phyloP scores from a whole-genome alignment of 257 asterid genomes.

The Nicotiana knightiana region DNA sequence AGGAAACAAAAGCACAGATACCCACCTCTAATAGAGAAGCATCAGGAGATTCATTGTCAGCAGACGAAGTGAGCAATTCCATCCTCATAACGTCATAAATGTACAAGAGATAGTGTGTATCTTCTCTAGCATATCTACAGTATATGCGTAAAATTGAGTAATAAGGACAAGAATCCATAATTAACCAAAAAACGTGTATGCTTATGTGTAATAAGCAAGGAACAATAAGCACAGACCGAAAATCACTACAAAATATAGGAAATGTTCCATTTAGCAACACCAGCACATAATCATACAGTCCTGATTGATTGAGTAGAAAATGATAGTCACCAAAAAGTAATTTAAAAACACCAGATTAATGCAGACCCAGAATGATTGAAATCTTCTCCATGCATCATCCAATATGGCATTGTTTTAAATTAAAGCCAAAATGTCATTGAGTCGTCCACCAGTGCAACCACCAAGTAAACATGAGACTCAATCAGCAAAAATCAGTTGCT shows the following conservation, averaged over 20 bases:
- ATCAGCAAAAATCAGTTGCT: not conserved
- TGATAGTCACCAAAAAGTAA: not conserved
- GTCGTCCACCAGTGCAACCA: not conserved
- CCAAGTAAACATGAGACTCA: not conserved
- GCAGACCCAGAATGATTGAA: not conserved
- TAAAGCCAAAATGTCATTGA: not conserved
- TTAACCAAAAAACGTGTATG: not conserved
- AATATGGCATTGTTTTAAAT: too few relatives aligned
- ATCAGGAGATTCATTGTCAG: constrained; percentile 56
- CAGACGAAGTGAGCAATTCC: constrained; percentile 38
- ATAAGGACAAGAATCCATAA: not conserved
- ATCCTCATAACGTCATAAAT: constrained; percentile 80
- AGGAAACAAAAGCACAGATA: not conserved
- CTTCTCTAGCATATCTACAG: constrained; percentile 93
- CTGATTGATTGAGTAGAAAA: not conserved
- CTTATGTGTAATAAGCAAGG: not conserved
- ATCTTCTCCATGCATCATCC: not conserved
- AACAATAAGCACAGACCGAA: not conserved
- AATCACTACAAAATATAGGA: not conserved
- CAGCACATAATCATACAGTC: not conserved
- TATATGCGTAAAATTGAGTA: not conserved
- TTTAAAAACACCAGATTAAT: not conserved
- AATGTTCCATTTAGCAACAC: not conserved
- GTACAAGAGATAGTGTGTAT: constrained; percentile 87
- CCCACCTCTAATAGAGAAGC: constrained; percentile 77